A percentile compares a stretch with the other conserved stretches of the same genome.
phyloP scores from a whole-genome alignment of 2,329 filamentous ascomycete species.

The Verticillium zaregamsianum region DNA sequence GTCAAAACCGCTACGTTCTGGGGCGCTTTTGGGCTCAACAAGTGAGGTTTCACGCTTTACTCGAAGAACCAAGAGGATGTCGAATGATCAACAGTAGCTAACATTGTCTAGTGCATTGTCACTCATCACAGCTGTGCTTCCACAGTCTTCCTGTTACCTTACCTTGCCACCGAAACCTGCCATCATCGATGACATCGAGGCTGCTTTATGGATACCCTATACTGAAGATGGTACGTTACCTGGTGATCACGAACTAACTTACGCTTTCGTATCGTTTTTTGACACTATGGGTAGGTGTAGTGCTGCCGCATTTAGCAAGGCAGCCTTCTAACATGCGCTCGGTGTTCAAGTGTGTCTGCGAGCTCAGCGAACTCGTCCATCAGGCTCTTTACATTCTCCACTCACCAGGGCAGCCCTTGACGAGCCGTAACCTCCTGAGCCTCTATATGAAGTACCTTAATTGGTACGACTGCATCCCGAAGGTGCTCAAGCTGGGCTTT shows the following conservation, averaged over 20 bases:
- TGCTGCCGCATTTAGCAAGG: constrained; percentile 49
- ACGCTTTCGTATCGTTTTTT: background rate
- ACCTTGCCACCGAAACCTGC: constrained; percentile 54
- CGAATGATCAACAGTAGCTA: no score
- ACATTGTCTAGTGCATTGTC: constrained; percentile 52
- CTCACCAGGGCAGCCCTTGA: constrained; percentile 62
- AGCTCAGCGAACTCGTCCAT: constrained; percentile 70
- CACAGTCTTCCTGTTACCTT: constrained; percentile 54
- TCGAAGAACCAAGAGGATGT: background rate
- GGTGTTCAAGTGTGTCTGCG: constrained; percentile 65
- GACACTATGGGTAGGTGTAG: constrained; percentile 33
- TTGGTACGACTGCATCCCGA: constrained; percentile 67
- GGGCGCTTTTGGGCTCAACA: constrained; percentile 59
- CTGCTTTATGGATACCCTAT: constrained; percentile 55
- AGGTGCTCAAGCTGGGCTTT: constrained; percentile 58
- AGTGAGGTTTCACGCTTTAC: constrained; percentile 42
- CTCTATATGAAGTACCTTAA: constrained; percentile 66
- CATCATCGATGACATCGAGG: constrained; percentile 57
- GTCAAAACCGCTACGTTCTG: constrained; percentile 58
- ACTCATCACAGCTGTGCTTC: constrained; percentile 57
- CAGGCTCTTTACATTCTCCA: constrained; percentile 69
- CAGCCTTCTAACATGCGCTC: constrained; percentile 66
- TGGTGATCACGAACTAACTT: background rate
- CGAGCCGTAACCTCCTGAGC: constrained; percentile 56
- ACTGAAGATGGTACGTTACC: constrained; percentile 48